phyloP scores from a whole-genome alignment of 2,329 filamentous ascomycete genomes.

The Ilyonectria sp. region DNA sequence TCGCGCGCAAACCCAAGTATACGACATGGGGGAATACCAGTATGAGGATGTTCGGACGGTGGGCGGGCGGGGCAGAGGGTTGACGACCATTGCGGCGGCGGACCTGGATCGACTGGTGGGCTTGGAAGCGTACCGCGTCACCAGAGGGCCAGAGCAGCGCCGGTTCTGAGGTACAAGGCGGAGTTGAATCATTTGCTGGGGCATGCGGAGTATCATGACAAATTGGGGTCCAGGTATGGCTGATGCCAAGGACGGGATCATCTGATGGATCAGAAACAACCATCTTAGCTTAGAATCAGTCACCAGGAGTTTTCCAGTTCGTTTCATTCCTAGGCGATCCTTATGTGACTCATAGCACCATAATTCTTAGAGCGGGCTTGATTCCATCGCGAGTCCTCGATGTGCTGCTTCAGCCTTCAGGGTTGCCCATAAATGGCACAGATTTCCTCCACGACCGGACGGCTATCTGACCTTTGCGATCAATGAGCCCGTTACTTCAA shows the following conservation, averaged over 20 bases:
- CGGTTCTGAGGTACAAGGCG: constrained; percentile 7
- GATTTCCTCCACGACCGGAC: background rate
- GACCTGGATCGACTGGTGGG: background rate
- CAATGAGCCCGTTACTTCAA: too few species aligned
- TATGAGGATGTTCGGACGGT: too few species aligned
- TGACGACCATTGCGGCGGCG: background rate
- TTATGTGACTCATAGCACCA: background rate
- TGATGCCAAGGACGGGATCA: constrained; percentile 36
- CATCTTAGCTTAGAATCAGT: background rate
- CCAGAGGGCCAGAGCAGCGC: background rate
- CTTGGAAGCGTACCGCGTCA: too few species aligned
- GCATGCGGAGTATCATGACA: background rate
- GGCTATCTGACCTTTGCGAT: background rate
- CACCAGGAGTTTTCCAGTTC: background rate
- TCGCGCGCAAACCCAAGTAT: too few species aligned
- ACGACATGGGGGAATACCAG: too few species aligned
- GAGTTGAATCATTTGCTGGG: constrained; percentile 9
- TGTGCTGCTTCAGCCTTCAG: background rate
- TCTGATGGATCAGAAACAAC: constrained; percentile 34
- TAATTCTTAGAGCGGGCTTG: constrained; percentile 26
- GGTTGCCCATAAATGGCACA: background rate
- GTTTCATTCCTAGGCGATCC: background rate
- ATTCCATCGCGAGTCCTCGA: constrained; percentile 2
- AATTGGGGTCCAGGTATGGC: constrained; percentile 24
- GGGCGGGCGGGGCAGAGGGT: background rate